Evolutionary conservation across 73 alveolate species (phyloP), one percentile per base, ranked within the genome.

Genomic region (Paramecium tetraurelia): DNA sequence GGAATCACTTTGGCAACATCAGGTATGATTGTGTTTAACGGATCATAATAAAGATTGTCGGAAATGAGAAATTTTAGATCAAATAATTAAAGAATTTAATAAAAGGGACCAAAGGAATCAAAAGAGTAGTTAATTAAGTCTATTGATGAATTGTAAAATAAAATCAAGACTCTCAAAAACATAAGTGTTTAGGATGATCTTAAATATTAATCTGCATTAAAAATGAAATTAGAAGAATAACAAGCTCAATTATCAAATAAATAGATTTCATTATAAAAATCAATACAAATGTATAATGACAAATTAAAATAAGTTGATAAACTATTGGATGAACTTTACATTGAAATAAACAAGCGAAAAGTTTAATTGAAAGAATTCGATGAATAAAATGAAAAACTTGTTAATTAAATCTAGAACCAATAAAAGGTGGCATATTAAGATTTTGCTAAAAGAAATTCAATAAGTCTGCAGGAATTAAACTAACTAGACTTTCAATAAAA

Each of bases 191-290:
- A 29, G 16, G 86, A 72, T 72, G 86, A 72, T 36, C 40, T 72
- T 3, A 72, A 36, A 33, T 35, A 72, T 20, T 20, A 72, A 0
- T 72, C 86, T 16, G 86, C 86, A 36, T 72, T 72, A 40, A 72
- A 72, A 72, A 33, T 72, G 59, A 72, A 40, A 40, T 43, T 72
- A 35, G 86, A 72, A 72, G 86, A 72, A 40, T 43, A 72, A 72
- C 16, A 72, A 11, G 86, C 46, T 16, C n/a, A 35, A 18, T 72
- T 72, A 36, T 72, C 33, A n/a, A 40, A 40, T 38, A 72, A 72
- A 72, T 31, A 72, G 18, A 38, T 33, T 16, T 36, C 11, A 72
- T 72, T 33, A 20, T 3, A 72, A 24, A 72, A 72, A 72, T 72
- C 46, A n/a, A 72, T 20, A 12, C 10, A 12, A 36, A 21, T 21